Evolutionary conservation across 2,329 filamentous ascomycete species (phyloP), one percentile per base, ranked within the genome.

Genomic region (Penicillium fuscoglaucum): DNA sequence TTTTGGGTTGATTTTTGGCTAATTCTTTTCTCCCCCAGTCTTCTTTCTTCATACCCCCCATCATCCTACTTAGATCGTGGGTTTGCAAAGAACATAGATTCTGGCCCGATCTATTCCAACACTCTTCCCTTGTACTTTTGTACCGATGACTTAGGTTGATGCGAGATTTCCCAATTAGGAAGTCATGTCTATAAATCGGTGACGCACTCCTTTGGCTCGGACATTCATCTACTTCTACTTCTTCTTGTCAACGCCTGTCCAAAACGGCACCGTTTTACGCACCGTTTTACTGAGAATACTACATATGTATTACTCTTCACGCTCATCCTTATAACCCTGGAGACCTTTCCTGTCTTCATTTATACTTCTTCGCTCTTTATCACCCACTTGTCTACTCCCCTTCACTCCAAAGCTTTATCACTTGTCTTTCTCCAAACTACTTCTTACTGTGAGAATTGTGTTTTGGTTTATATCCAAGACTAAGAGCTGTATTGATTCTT

Each of bases 171-270:
- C 57, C 51, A 52, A 60, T 57, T 47, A 54, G 59, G 59, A 65
- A 58, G 26, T 21, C 43, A 62, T 58, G 59, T 55, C 59, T 60
- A 58, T 62, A 49, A 55, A 58, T 53, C 31, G 39, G 61, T 67
- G 65, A 66, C 61, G 65, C 62, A 62, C 48, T 54, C 19, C 44
- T 43, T 56, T 52, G 52, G 43, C 41, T 46, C 56, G 45, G 54
- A 58, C 54, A 48, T 54, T 49, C 51, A 48, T 45, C 49, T 53
- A 53, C 57, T 60, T 45, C 49, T 53, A 53, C 57, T 60, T 51
- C 56, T 55, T 44, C 52, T 10, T 63, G 46, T 29, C 39, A 49
- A 50, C 57, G 47, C 46, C 40, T 44, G 19, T 45, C 49, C 26
- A 40, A 58, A 49, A 54, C 33, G 50, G 12, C 31, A 52, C 47